These are phyloP conservation scores for Populus simonii DNA, from an alignment of 345 rosid genomes.

Conservation along the genomic window DNA sequence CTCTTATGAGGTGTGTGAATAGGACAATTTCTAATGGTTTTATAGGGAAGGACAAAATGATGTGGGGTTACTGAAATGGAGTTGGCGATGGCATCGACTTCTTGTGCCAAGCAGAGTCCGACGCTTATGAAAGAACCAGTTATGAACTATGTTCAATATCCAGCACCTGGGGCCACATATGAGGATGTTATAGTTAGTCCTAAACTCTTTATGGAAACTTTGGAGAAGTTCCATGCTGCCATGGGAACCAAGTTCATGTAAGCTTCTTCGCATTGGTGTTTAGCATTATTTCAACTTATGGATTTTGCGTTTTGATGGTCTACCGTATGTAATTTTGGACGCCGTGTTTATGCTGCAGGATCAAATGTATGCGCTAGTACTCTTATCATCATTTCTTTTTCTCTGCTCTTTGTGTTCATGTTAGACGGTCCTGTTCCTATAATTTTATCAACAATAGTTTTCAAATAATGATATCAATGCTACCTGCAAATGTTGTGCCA, in stretches of 20 bases:
- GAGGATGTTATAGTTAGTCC: constrained; percentile 59
- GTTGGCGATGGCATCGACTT: constrained; percentile 77
- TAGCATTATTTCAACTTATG: background rate
- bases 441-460: background rate
- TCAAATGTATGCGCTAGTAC: background rate
- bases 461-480: background rate
- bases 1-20: constrained; percentile 14
- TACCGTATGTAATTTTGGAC: background rate
- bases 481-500: background rate
- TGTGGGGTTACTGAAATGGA: constrained; percentile 20
- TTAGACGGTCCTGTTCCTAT: background rate
- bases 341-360: background rate
- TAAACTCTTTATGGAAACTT: constrained; percentile 60
- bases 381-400: background rate
- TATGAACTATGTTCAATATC: constrained; percentile 37
- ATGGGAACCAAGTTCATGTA: constrained; percentile 95
- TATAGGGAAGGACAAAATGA: constrained; percentile 16
- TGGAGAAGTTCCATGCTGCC: constrained; percentile 72
- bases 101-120: constrained; percentile 60
- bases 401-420: background rate
- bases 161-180: constrained; percentile 64
- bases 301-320: background rate
- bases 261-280: constrained; percentile 3
- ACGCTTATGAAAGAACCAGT: constrained; percentile 45
- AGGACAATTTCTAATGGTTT: constrained; percentile 19